Percentiles rank a stretch among this genome's conserved stretches.
Evolutionary conservation across 345 rosid species (phyloP).

Genomic region (Mangifera indica): DNA sequence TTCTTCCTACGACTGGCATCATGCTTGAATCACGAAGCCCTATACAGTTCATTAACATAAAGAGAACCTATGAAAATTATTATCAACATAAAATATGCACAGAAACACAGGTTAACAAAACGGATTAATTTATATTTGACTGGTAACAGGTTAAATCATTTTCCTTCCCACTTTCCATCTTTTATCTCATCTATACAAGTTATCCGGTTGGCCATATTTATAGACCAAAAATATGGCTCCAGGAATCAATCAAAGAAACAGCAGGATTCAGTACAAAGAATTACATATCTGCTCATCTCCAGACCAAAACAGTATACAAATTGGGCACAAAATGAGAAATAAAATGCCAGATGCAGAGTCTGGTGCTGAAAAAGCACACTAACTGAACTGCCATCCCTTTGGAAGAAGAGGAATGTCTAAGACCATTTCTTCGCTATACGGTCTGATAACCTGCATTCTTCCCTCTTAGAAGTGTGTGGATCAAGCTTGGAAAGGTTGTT

Average conservation of each 20-base stretch:
- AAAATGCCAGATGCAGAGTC: neutral
- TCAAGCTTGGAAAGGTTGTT: slow-evolving; percentile 62
- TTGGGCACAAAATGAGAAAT: neutral
- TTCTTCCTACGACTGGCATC: too few species aligned
- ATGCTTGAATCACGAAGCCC: too few species aligned
- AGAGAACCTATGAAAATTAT: neutral
- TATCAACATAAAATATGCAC: neutral
- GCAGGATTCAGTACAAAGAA: neutral
- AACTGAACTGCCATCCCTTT: neutral
- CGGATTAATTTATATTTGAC: neutral
- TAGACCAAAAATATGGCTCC: neutral
- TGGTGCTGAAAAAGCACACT: neutral
- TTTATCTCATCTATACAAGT: neutral
- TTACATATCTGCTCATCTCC: slow-evolving; percentile 10
- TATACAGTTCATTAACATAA: too few species aligned
- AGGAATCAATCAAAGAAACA: neutral
- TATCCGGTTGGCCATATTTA: neutral
- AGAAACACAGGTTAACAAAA: neutral
- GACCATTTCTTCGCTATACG: slow-evolving; percentile 64
- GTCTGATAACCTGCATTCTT: slow-evolving; percentile 52
- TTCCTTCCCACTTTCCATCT: neutral
- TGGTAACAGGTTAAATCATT: neutral
- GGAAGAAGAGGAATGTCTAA: slow-evolving; percentile 22
- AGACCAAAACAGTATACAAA: neutral
- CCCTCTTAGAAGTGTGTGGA: slow-evolving; percentile 52